Evolutionary conservation across 2,329 filamentous ascomycete genomes (phyloP), one percentile per base, ranked within the genome.

Genomic region (Alternaria hordeiaustralica): DNA sequence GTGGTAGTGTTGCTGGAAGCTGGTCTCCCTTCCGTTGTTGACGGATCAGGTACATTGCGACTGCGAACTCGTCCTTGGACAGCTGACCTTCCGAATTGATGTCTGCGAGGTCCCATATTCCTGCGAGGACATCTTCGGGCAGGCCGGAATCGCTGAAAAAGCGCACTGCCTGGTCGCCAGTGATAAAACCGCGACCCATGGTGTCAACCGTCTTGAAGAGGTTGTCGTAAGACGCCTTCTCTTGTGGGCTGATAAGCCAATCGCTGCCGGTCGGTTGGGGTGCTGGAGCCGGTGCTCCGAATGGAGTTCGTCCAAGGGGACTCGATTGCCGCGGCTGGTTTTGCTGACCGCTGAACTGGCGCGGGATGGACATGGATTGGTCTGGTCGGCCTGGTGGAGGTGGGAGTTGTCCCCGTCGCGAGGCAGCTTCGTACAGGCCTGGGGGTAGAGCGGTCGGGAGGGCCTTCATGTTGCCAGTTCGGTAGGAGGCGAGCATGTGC

Each of bases 61-160:
- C 94, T 0, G 96, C 94, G 77, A 99, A 99, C 73, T 97, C 94
- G 70, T 99, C 96, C 71, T 88, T 89, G 50, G 87, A 94, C 60
- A 99, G 84, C 61, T 91, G 90, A 11, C 96, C 96, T 71, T 94
- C 92, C 8, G 93, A 96, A 75, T 93, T 93, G 80, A 97, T 93
- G 80, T 99, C 96, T 13, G 96, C 91, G 28, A 99, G 87, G 78
- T 99, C 96, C 96, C 96, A 99, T 67, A 99, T 97, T 73, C 96
- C 92, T 28, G 96, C 96, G 57, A 99, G 84, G 10, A 88, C 89
- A 73, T 97, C 95, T 77, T 98, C 95, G 1, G 93, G 88, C 13
- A 99, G 86, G 61, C 92, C 91, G 1, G 95, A 97, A 79, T 97
- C 94, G 77, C 92, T 95, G 79, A 99, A 93, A 82, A 98, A 99